Conservation (phyloP, 768 basidiomycete species). For the Mycena haematopus region DNA sequence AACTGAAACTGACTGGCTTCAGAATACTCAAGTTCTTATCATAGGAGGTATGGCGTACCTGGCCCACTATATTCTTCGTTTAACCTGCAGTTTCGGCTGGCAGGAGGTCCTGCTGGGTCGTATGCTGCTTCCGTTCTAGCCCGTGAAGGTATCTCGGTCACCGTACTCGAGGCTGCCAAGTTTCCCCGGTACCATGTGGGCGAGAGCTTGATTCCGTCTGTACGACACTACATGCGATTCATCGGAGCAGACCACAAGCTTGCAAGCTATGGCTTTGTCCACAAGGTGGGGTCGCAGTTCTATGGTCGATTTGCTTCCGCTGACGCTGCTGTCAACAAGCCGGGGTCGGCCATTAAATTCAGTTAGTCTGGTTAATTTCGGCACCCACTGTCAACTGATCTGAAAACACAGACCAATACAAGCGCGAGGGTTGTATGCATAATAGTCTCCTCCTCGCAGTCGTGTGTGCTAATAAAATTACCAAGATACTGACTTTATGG, state of each 20-base stretch:
- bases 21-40: slow-evolving; percentile 28
- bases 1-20: background rate
- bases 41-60: slow-evolving; percentile 20
- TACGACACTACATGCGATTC: slow-evolving; percentile 64
- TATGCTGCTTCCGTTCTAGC: slow-evolving; percentile 64
- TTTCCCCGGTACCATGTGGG: slow-evolving; percentile 67
- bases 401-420: slow-evolving; percentile 48
- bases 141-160: slow-evolving; percentile 60
- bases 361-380: slow-evolving; percentile 33
- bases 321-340: slow-evolving; percentile 45
- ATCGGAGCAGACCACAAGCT: slow-evolving; percentile 63
- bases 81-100: background rate
- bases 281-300: slow-evolving; percentile 46
- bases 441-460: slow-evolving; percentile 9
- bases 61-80: background rate
- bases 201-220: slow-evolving; percentile 66
- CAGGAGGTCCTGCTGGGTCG: slow-evolving; percentile 61
- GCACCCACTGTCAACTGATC: background rate
- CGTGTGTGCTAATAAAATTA: background rate
- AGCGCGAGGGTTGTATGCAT: slow-evolving; percentile 66
- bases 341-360: slow-evolving; percentile 68
- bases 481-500: slow-evolving; percentile 66
- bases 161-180: slow-evolving; percentile 58
- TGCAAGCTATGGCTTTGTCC: slow-evolving; percentile 53
- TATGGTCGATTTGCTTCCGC: slow-evolving; percentile 13